Base-by-base conservation (phyloP, 768 basidiomycete species). In the Chalciporus pseudorubinellus region DNA sequence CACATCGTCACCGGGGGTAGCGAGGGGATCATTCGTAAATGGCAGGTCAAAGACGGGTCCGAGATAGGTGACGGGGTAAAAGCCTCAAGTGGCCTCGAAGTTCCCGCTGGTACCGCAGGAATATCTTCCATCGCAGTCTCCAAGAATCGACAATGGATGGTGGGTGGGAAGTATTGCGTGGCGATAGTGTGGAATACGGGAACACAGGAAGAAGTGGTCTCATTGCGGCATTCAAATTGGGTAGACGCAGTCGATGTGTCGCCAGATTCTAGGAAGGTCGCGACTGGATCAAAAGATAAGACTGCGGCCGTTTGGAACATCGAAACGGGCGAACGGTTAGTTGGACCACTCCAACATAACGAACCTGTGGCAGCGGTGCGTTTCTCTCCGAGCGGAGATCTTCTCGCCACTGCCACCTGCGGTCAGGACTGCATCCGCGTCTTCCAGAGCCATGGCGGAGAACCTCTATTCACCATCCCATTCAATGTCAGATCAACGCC, bases 341-440 rank as follows among this genome's bases (percentile, higher is more conserved):
- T 6, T 48, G 8, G 21, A n/a, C n/a, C 38, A 2, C 29, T 16
- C 5, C 1, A 39, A 11, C 46, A 48, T 26, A 1, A 4, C 19
- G 0, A 0, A n/a, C n/a, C n/a, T 2, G 28, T 48, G 6, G 9
- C 3, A 6, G 21, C 21, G 2, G 21, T 24, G 20, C 21, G 22
- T 4, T 42, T 41, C 14, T 41, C 47, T 14, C 39, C 38, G 1
- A 14, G 31, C 2, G 47, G 39, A 4, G 10, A 11, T 10, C 29
- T 28, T 9, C 1, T 48, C 4, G 39, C 47, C 4, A 39, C 46
- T 39, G 19, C 26, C 8, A 21, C 46, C 7, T 39, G n/a, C 18
- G 3, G 2, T 0, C 7, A 28, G 0, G 14, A 34, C 3, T 28
- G 18, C 2, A 0, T 31, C n/a, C 28, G 26, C 4, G 13, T 31